phyloP scores from a whole-genome alignment of 2,329 filamentous ascomycete species.

The Aureobasidium subglaciale region DNA sequence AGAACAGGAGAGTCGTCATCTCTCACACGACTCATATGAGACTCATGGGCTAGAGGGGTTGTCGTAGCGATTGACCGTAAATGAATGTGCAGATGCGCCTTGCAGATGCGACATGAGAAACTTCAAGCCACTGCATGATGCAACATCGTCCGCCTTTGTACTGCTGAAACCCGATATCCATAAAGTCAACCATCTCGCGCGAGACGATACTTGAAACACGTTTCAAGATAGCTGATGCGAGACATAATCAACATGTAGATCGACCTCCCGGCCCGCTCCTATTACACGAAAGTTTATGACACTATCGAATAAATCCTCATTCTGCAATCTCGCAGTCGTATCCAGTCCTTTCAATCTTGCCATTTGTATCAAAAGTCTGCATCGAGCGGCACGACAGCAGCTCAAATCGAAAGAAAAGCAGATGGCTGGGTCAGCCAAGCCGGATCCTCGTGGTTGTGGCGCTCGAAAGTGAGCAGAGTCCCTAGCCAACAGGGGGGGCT shows the following conservation, averaged over 20 bases:
- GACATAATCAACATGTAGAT: slow-evolving; percentile 9
- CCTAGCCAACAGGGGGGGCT: background rate
- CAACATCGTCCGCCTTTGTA: background rate
- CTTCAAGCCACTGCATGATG: background rate
- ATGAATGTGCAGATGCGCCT: background rate
- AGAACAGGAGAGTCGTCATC: background rate
- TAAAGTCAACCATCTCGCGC: background rate
- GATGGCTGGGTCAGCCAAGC: slow-evolving; percentile 6
- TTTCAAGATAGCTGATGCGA: slow-evolving; percentile 5
- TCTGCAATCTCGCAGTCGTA: background rate
- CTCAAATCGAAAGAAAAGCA: background rate
- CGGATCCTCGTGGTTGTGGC: background rate
- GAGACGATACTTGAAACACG: slow-evolving; percentile 3
- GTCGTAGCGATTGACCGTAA: background rate
- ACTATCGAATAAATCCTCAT: too few species aligned
- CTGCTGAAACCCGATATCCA: slow-evolving; percentile 5
- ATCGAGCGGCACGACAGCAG: background rate
- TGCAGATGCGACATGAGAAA: background rate
- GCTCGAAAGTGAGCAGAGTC: background rate
- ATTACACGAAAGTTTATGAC: background rate
- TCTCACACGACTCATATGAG: background rate
- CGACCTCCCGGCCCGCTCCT: background rate
- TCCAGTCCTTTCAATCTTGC: background rate
- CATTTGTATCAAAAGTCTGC: too few species aligned
- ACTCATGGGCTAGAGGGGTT: background rate